Evolutionary conservation across 2,329 filamentous ascomycete species (phyloP).

Genomic region (Fusarium sp.): DNA sequence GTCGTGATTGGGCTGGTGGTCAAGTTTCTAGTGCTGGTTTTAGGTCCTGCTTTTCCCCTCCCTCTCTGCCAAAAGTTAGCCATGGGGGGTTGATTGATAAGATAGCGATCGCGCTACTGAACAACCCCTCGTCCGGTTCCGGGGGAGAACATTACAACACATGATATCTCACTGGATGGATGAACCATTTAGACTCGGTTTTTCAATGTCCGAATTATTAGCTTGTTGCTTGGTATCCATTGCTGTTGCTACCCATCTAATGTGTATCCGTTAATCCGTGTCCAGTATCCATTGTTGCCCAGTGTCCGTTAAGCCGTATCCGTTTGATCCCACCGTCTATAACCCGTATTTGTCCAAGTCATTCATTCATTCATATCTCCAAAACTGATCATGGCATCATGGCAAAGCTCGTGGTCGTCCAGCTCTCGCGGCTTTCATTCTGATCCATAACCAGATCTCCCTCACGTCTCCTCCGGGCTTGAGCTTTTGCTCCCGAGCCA

Average conservation of each 20-base stretch:
- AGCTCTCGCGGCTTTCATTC: conserved; percentile 4
- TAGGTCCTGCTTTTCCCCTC: conserved; percentile 24
- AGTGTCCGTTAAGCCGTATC: neutral
- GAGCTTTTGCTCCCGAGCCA: conserved; percentile 50
- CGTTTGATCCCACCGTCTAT: neutral
- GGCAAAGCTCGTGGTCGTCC: neutral
- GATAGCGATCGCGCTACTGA: conserved; percentile 28
- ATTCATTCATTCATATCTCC: neutral
- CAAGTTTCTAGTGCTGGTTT: conserved; percentile 9
- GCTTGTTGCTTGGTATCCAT: neutral
- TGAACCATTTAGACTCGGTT: neutral
- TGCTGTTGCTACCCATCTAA: neutral
- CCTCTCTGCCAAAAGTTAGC: conserved; percentile 28
- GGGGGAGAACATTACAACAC: neutral
- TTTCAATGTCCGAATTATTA: neutral
- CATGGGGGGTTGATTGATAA: conserved; percentile 32
- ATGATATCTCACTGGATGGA: conserved; percentile 3
- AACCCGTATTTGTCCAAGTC: neutral
- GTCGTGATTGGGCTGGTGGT: conserved; percentile 6
- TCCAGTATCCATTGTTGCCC: neutral
- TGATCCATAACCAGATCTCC: conserved; percentile 28
- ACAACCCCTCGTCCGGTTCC: conserved; percentile 28
- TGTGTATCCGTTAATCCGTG: neutral
- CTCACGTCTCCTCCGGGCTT: conserved; percentile 49
- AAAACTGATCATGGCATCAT: neutral